phyloP scores from a whole-genome alignment of 2,329 filamentous ascomycete genomes.

The Trichoderma breve region DNA sequence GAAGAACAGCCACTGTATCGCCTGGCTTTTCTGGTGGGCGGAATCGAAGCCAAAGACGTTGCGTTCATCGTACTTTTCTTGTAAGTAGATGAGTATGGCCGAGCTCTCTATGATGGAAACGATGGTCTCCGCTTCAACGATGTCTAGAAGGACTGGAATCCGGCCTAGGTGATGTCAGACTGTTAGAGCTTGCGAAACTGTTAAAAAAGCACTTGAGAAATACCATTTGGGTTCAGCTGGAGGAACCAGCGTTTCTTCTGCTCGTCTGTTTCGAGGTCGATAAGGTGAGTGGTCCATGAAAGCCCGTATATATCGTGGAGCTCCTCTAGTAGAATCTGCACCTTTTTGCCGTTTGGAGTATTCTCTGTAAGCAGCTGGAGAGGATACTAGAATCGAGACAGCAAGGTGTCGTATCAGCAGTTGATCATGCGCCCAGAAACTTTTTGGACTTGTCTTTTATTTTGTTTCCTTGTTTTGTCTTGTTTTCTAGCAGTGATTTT shows the following conservation, averaged over 20 bases:
- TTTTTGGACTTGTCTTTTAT: neutral
- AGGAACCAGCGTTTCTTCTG: conserved; percentile 5
- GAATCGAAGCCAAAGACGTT: neutral
- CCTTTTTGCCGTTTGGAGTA: neutral
- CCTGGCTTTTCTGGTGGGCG: neutral
- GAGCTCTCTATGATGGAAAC: neutral
- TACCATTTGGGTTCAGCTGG: conserved; percentile 9
- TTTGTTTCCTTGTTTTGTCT: neutral
- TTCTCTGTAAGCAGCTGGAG: conserved; percentile 10
- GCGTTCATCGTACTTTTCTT: neutral
- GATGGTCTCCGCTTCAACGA: neutral
- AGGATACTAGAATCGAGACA: neutral
- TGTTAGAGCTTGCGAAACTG: neutral
- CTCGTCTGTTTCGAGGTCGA: neutral
- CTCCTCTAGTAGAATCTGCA: conserved; percentile 9
- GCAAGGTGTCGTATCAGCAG: neutral
- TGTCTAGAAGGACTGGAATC: neutral
- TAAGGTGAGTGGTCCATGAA: neutral
- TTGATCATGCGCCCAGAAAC: neutral
- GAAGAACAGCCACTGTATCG: conserved; percentile 7
- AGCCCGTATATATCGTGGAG: neutral
- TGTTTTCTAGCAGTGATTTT: neutral
- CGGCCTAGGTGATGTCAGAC: neutral
- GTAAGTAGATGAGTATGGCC: neutral
- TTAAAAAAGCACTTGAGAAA: neutral